Evolutionary conservation across 257 asterid genomes (phyloP), one percentile per base, ranked within the genome.

Genomic region (Penstemon davidsonii): DNA sequence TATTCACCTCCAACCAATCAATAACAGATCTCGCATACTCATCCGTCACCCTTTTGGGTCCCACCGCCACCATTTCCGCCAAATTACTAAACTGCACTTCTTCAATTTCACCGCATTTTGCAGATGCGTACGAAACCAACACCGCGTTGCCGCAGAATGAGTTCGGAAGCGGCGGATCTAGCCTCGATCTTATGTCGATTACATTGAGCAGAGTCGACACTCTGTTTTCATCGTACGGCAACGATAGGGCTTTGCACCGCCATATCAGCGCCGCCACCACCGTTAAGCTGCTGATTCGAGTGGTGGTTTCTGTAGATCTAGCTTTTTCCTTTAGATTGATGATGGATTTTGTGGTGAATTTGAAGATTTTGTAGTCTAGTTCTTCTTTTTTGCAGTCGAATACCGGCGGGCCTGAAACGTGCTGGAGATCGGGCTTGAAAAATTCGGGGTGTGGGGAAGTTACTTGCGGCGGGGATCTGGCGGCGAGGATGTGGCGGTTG

Each of bases 1-100:
- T 73, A 62, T 85, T 40, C 1, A 82, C 6, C 47, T 82, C 87
- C 1, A 81, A 78, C 91, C 91, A 85, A 12, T 85, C 91, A 0
- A 85, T 73, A 6, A 70, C 73, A 2, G 86, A 83, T 57, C 80
- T 68, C 0, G 79, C 83, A 38, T 85, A 85, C 69, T 83, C 91
- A 12, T 79, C 86, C 0, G 77, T 62, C 78, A 79, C 71, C 43
- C 76, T 46, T 0, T 42, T 60, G 0, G 76, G 41, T 8, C 87
- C 87, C 43, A 75, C 76, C 0, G 68, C 61, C 8, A 85, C 77
- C 75, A 66, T 12, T 10, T 58, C 78, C 13, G 77, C 85, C 56
- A 81, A 43, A 73, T 71, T 70, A 57, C 69, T 36, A 12, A 85
- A 73, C 8, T 77, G 88, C 41, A 76, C 75, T 4, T 68, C 75